Evolutionary conservation across 306 rosid genomes (phyloP), one percentile per base, ranked within the genome.

Genomic region (Prunus davidiana): DNA sequence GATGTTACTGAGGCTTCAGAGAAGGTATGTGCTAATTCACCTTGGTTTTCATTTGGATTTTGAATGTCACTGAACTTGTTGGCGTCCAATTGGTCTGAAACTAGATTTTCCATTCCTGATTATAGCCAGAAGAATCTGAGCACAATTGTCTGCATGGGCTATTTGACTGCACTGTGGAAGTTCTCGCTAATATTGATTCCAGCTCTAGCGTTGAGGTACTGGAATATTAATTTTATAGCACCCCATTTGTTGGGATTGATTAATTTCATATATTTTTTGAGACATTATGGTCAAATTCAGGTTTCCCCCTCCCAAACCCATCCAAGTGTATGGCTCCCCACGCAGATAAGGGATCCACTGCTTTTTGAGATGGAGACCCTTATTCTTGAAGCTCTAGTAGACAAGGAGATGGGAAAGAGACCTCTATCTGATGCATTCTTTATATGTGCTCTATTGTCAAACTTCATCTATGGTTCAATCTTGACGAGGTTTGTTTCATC

Each of bases 121-220:
- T 84, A 84, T 82, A 94, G 98, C 76, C 73, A 30, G 93, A 88
- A 73, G 93, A 87, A 64, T 76, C 85, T 70, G 90, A 85, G 76
- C 84, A 78, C 19, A 82, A 72, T 71, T 67, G 79, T 83, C 47
- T 83, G 67, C 88, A 78, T 61, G 88, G 81, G 54, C 81, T 86
- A 74, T 86, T 89, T 83, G 97, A 94, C 69, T 87, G 97, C 88
- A 87, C 91, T 71, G 82, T 86, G 68, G 97, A 91, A 80, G 88
- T 81, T 82, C 88, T 94, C 13, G 83, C 93, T 24, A 79, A 86
- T 82, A 81, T 90, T 74, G 80, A 81, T 79, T 75, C 71, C 56
- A 81, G 84, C 81, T 82, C 86, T 49, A 69, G 81, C n/a, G 80
- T 75, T 74, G 87, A 94, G 97, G 98, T 94, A 72, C 45, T 69